Evolutionary conservation across 129 eudicot genomes (phyloP).

Genomic region (Rutidosis leptorrhynchoides): DNA sequence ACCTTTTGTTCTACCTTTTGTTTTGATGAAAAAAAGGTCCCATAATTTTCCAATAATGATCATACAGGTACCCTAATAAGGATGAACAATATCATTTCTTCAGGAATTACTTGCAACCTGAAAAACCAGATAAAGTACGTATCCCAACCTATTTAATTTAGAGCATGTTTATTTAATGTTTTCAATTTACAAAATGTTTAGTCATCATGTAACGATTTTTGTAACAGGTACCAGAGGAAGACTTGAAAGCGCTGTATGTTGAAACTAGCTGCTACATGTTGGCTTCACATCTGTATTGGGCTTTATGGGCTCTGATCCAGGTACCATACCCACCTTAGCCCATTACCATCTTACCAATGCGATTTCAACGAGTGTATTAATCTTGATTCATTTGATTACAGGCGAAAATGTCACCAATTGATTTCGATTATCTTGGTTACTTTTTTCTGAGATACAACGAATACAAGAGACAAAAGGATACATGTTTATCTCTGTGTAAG

Average conservation of each 20-base stretch:
- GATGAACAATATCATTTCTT: slow-evolving; percentile 89
- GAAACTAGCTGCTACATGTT: slow-evolving; percentile 77
- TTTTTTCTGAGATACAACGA: slow-evolving; percentile 84
- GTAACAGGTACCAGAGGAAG: slow-evolving; percentile 58
- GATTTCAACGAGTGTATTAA: background rate
- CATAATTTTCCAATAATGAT: background rate
- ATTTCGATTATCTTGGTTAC: slow-evolving; percentile 84
- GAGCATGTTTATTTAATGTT: slow-evolving; percentile 7
- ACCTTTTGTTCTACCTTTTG: slow-evolving; percentile 1
- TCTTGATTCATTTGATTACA: slow-evolving; percentile 23
- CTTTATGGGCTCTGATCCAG: slow-evolving; percentile 97
- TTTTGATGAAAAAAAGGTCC: background rate
- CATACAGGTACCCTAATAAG: slow-evolving; percentile 74
- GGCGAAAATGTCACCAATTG: slow-evolving; percentile 96
- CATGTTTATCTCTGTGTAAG: slow-evolving; percentile 38
- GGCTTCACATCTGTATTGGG: slow-evolving; percentile 96
- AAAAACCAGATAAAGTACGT: slow-evolving; percentile 61
- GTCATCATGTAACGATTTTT: background rate
- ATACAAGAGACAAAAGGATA: slow-evolving; percentile 71
- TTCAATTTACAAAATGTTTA: slow-evolving; percentile 5
- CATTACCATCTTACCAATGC: background rate
- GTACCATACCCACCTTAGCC: slow-evolving; percentile 28
- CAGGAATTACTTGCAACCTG: slow-evolving; percentile 80
- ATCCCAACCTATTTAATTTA: slow-evolving; percentile 5
- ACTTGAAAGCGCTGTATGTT: slow-evolving; percentile 57